These are phyloP conservation scores for Sporisorium scitamineum DNA, from an alignment of 1,284 basidiomycete genomes.

Conservation along the genomic window DNA sequence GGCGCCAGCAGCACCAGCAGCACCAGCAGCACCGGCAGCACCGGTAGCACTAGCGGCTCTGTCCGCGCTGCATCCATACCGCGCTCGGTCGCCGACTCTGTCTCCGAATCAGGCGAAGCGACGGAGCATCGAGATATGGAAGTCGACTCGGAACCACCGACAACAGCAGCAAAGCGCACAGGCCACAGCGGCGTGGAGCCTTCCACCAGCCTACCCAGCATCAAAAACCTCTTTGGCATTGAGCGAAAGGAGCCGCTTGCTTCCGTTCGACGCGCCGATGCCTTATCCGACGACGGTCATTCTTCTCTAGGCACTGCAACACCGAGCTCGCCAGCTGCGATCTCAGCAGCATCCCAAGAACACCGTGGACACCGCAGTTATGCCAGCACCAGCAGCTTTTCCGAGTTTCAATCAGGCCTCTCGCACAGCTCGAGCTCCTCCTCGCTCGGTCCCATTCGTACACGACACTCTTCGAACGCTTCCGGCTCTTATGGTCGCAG, in stretches of 20 bases:
- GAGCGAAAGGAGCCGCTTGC: constrained; percentile 42
- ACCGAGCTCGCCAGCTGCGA: constrained; percentile 30
- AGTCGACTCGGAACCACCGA: constrained; percentile 28
- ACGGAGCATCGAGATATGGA: constrained; percentile 38
- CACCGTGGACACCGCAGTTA: constrained; percentile 38
- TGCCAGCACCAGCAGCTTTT: constrained; percentile 50
- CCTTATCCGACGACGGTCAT: constrained; percentile 29
- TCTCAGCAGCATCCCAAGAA: constrained; percentile 23
- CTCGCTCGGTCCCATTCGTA: constrained; percentile 47
- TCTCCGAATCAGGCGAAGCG: constrained; percentile 25
- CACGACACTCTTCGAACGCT: constrained; percentile 38
- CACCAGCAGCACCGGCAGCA: constrained; percentile 19
- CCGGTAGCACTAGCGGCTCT: constrained; percentile 16
- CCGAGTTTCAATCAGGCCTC: constrained; percentile 40
- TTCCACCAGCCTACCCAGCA: constrained; percentile 44
- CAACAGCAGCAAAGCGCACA: constrained; percentile 23
- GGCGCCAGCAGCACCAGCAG: constrained; percentile 28
- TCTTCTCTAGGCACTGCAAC: constrained; percentile 27
- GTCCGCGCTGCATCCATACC: constrained; percentile 28
- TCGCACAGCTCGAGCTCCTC: constrained; percentile 42
- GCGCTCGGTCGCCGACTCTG: constrained; percentile 28
- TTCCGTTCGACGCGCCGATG: constrained; percentile 32
- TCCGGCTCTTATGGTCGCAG: constrained; percentile 38
- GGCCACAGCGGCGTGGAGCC: constrained; percentile 15
- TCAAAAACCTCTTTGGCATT: constrained; percentile 50